Base-by-base conservation (phyloP, 805 yeast species). In the Zygoascus tannicola region DNA sequence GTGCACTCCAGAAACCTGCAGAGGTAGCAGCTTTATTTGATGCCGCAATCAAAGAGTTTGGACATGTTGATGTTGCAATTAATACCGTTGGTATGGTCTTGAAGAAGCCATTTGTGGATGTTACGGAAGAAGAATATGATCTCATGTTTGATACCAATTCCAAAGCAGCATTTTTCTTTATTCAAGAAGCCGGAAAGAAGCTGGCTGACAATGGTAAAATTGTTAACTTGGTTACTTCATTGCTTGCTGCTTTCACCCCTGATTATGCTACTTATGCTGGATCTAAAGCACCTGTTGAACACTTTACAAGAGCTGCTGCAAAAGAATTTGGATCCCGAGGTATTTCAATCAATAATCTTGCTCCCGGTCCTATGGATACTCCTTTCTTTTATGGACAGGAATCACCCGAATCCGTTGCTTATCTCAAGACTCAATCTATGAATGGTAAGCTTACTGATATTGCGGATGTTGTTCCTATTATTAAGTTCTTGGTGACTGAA, bases 351-450 rank as follows among this genome's bases (percentile, higher is more conserved):
- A 81, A 79, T 61, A 70, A 79, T 20, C 71, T 81, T n/a, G 76
- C 81, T 15, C 90, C 88, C 22, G 90, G 90, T 18, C 82, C 82
- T 59, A 78, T 81, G 51, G 74, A 70, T 45, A 78, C 86, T 5
- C 81, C 78, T 23, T 67, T 81, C 81, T 78, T 80, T 58, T 76
- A 78, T 53, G 75, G 76, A 15, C 80, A 75, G 60, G 85, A 79
- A 60, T 65, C 68, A 20, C 60, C 66, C 14, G 74, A 68, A 26
- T 72, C 73, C 45, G 68, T 78, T 45, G 77, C 63, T 23, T 78
- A 61, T 57, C 76, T 71, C 65, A 78, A 77, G 62, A 62, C 75
- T n/a, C 69, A 63, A 48, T 73, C 73, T 14, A 49, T 71, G 41
- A 65, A 65, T 33, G 63, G 68, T 38, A 67, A 80, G 62, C 67